phyloP scores from a whole-genome alignment of 495 filamentous ascomycete genomes.

The Aspergillus panamensis region DNA sequence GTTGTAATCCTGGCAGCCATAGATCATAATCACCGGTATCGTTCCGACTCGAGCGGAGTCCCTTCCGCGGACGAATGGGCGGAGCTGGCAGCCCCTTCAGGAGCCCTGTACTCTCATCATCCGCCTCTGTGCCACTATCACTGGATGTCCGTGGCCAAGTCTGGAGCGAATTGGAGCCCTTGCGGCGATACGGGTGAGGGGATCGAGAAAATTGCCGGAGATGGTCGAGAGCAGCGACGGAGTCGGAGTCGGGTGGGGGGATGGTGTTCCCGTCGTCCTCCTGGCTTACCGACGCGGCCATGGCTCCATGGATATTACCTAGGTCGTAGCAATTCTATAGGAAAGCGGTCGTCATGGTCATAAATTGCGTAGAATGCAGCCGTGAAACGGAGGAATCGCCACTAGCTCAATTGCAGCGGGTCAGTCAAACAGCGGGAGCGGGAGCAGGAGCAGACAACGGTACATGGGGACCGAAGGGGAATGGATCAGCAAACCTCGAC shows the following conservation, averaged over 20 bases:
- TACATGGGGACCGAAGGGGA: conserved; percentile 9
- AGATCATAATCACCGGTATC: conserved; percentile 32
- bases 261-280: conserved; percentile 34
- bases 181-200: conserved; percentile 71
- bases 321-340: conserved; percentile 19
- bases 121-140: conserved; percentile 88
- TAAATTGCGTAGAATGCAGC: neutral
- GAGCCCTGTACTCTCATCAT: conserved; percentile 72
- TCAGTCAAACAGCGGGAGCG: conserved; percentile 5
- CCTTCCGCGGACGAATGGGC: conserved; percentile 66
- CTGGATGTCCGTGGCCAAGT: conserved; percentile 56
- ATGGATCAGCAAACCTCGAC: conserved; percentile 9
- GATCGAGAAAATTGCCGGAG: conserved; percentile 63
- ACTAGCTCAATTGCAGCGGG: neutral
- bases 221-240: conserved; percentile 22
- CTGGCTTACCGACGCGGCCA: conserved; percentile 39
- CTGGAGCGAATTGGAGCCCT: conserved; percentile 25
- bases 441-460: neutral
- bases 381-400: conserved; percentile 4
- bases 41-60: conserved; percentile 55
- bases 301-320: conserved; percentile 33
- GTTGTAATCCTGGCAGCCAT: conserved; percentile 36
- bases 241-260: conserved; percentile 26
- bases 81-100: conserved; percentile 80
- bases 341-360: conserved; percentile 32